phyloP scores from a whole-genome alignment of 331 rosid species.

The Malus hybrid region DNA sequence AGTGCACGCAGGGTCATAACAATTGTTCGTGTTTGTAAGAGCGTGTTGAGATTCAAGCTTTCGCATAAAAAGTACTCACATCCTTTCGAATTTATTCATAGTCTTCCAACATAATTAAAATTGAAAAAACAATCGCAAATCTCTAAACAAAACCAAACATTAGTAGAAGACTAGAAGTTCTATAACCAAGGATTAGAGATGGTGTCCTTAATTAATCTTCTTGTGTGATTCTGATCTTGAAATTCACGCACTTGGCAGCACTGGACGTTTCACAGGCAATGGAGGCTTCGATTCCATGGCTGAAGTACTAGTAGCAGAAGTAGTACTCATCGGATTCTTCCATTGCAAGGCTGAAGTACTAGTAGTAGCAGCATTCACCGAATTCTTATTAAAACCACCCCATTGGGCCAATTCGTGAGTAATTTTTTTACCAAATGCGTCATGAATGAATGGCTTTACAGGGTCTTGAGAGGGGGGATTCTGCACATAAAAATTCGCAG shows the following conservation, averaged over 20 bases:
- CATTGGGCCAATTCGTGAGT: background rate
- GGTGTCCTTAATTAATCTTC: background rate
- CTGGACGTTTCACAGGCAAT: background rate
- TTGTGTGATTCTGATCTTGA: background rate
- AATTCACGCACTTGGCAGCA: background rate
- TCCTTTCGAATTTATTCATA: no score
- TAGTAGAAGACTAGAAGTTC: background rate
- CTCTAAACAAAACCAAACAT: background rate
- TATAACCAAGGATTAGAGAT: background rate
- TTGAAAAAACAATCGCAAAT: background rate
- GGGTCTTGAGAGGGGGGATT: no score
- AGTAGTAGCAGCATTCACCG: background rate
- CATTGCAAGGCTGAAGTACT: background rate
- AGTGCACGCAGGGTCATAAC: no score
- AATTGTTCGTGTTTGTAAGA: no score
- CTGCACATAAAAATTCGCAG: background rate
- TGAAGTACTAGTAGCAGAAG: background rate
- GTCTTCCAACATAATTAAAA: no score
- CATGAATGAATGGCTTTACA: no score
- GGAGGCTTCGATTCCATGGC: background rate
- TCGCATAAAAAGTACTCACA: no score
- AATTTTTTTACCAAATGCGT: background rate
- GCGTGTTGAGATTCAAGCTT: no score
- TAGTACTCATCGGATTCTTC: background rate
- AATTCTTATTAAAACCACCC: background rate